Evolutionary conservation across 345 rosid species (phyloP).

Genomic region (Lenwebbia sp.): DNA sequence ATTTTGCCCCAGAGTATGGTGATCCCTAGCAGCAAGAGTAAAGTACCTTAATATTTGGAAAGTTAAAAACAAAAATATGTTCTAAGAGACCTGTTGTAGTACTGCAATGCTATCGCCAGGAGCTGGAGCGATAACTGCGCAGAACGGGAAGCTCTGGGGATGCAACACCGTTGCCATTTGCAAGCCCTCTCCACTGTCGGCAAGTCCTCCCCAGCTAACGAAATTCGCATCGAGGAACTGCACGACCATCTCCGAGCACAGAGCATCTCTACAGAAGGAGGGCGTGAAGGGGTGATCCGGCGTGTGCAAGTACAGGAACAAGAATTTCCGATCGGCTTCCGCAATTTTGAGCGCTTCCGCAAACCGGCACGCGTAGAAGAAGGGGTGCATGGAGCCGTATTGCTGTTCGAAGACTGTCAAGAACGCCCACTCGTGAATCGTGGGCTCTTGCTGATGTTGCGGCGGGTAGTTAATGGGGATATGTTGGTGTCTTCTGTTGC

Average conservation of each 20-base stretch:
- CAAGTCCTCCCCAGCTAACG: conserved; percentile 39
- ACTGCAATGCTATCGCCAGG: conserved; percentile 29
- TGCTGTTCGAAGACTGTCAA: conserved; percentile 39
- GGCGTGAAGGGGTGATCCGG: conserved; percentile 47
- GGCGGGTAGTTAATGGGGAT: conserved; percentile 7
- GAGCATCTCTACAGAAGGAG: conserved; percentile 40
- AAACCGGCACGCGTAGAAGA: conserved; percentile 36
- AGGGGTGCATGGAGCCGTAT: conserved; percentile 39
- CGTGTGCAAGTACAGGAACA: conserved; percentile 50
- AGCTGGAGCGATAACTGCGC: conserved; percentile 44
- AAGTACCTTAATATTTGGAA: neutral
- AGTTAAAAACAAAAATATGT: neutral
- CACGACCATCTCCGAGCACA: conserved; percentile 36
- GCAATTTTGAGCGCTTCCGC: conserved; percentile 41
- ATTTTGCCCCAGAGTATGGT: neutral
- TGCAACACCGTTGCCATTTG: conserved; percentile 27
- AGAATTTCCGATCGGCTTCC: conserved; percentile 32
- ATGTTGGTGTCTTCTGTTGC: conserved; percentile 24
- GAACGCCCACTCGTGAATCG: conserved; percentile 23
- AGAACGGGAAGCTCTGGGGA: conserved; percentile 43
- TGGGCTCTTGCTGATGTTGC: conserved; percentile 12
- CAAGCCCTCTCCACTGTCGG: conserved; percentile 39
- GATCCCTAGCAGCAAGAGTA: neutral
- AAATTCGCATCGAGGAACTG: conserved; percentile 57
- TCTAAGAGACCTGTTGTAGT: conserved; percentile 37